phyloP scores from a whole-genome alignment of 1,139 yeast species.

The Candida sanyaensis region DNA sequence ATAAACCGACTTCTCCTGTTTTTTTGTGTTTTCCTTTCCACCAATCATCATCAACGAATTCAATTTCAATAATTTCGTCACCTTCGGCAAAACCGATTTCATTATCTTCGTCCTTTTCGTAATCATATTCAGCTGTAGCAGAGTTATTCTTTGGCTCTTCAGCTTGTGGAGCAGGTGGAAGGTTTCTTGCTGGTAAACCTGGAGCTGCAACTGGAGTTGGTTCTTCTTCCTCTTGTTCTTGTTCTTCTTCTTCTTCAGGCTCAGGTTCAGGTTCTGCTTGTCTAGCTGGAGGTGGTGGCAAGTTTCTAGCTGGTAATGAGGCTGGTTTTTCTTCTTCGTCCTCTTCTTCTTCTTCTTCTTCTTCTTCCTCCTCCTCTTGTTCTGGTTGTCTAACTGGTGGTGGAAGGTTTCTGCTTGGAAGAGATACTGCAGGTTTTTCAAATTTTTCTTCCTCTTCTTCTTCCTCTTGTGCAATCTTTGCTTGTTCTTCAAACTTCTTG shows the following conservation, averaged over 20 bases:
- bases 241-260: constrained; percentile 20
- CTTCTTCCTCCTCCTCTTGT: constrained; percentile 21
- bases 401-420: constrained; percentile 22
- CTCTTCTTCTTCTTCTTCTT: constrained; percentile 20
- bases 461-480: constrained; percentile 17
- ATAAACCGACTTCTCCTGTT: constrained; percentile 65
- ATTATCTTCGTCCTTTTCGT: constrained; percentile 74
- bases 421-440: constrained; percentile 23
- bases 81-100: constrained; percentile 69
- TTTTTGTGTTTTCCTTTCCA: constrained; percentile 70
- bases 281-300: constrained; percentile 23
- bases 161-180: constrained; percentile 25
- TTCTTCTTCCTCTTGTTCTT: constrained; percentile 15
- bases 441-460: constrained; percentile 20
- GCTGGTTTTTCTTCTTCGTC: constrained; percentile 19
- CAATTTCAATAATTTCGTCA: constrained; percentile 63
- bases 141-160: constrained; percentile 23
- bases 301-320: constrained; percentile 21
- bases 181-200: constrained; percentile 15
- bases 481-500: constrained; percentile 19
- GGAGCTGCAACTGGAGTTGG: constrained; percentile 12
- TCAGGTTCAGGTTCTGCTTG: constrained; percentile 16
- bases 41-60: constrained; percentile 78
- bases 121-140: constrained; percentile 68
- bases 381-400: constrained; percentile 27